Conservation (phyloP, 306 rosid genomes). For the Pueraria montana region DNA sequence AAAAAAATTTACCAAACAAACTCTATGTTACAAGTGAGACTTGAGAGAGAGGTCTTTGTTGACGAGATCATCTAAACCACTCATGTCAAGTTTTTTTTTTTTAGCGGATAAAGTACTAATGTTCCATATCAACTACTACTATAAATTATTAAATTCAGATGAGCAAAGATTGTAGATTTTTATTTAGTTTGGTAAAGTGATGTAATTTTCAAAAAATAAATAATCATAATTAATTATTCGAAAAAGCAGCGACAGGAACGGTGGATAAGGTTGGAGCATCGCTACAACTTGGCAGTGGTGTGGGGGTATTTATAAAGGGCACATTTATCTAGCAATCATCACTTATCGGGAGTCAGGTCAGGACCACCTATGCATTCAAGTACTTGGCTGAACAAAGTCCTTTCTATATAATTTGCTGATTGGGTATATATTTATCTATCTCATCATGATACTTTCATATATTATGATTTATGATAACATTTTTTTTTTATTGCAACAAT, state of each 20-base stretch:
- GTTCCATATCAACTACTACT: neutral
- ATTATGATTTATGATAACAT: neutral
- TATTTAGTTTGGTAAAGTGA: no score
- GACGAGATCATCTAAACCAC: no score
- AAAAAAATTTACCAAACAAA: no score
- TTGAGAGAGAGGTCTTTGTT: no score
- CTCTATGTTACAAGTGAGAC: no score
- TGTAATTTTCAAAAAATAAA: neutral
- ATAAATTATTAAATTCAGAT: neutral
- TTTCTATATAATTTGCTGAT: neutral
- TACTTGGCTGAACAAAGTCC: neutral
- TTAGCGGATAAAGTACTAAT: no score
- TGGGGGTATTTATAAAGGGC: constrained; percentile 21
- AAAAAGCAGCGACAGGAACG: neutral
- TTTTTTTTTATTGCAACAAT: no score
- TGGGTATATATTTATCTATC: neutral
- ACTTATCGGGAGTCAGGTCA: neutral
- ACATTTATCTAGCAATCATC: constrained; percentile 49
- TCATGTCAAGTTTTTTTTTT: no score
- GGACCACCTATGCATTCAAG: constrained; percentile 48
- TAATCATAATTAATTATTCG: neutral
- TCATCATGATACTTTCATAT: neutral
- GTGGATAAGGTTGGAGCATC: neutral
- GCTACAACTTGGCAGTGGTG: constrained; percentile 12
- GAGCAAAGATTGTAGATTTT: no score